Evolutionary conservation across 768 basidiomycete genomes (phyloP).

Genomic region (Kwoniella mangroviensis): DNA sequence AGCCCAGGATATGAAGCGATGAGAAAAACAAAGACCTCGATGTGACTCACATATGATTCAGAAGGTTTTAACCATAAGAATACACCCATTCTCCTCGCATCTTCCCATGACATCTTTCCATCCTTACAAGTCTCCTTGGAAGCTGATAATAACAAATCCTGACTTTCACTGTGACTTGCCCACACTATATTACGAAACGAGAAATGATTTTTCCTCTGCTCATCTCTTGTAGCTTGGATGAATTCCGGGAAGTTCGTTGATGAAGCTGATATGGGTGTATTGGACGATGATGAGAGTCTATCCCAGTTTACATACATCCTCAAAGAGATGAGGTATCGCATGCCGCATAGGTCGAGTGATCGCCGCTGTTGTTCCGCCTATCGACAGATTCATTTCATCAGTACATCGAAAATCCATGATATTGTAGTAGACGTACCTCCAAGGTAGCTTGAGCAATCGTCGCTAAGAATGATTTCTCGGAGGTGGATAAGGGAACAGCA

Average conservation of each 20-base stretch:
- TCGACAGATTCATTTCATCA: neutral
- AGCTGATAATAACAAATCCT: constrained; percentile 76
- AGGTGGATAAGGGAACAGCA: constrained; percentile 72
- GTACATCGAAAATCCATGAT: neutral
- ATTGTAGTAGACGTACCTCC: constrained; percentile 64
- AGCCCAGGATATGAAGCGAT: neutral
- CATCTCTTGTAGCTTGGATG: neutral
- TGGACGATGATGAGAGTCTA: constrained; percentile 62
- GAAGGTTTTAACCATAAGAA: constrained; percentile 83
- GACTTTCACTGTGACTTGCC: constrained; percentile 95
- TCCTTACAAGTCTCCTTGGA: constrained; percentile 70
- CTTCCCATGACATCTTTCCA: constrained; percentile 86
- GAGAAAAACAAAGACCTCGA: neutral
- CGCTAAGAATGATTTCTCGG: constrained; percentile 81
- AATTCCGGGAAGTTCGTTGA: neutral
- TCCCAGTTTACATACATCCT: constrained; percentile 87
- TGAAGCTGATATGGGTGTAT: constrained; percentile 23
- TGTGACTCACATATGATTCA: constrained; percentile 72
- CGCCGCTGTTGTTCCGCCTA: constrained; percentile 88
- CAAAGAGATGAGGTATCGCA: constrained; percentile 91
- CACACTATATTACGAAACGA: constrained; percentile 84
- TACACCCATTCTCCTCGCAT: constrained; percentile 83
- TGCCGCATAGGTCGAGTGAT: constrained; percentile 87
- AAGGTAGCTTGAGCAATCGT: constrained; percentile 84
- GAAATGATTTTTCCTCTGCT: constrained; percentile 33